Conservation (phyloP, 2,329 filamentous ascomycete genomes). For the Elsinoe batatas region DNA sequence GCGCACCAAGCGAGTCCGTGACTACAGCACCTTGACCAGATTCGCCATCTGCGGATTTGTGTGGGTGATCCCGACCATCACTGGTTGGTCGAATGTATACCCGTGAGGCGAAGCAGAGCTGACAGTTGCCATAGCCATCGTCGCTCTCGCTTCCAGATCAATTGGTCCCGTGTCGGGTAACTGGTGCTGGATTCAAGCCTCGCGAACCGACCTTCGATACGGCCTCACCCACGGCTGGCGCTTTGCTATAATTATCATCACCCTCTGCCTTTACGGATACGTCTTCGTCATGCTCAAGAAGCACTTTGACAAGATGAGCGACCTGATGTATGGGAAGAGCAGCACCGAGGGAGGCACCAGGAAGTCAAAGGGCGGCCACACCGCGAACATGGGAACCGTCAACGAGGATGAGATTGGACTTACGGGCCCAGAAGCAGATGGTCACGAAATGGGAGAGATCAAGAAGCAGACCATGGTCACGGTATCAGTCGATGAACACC, state of each 20-base stretch:
- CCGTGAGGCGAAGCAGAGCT: background rate
- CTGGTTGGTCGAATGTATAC: slow-evolving; percentile 21
- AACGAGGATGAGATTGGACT: slow-evolving; percentile 6
- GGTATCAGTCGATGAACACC: slow-evolving; percentile 10
- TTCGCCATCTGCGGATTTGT: slow-evolving; percentile 29
- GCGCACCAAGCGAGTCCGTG: slow-evolving; percentile 27
- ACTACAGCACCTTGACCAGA: slow-evolving; percentile 23
- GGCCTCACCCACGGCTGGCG: slow-evolving; percentile 39
- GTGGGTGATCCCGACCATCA: slow-evolving; percentile 34
- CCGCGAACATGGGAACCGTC: background rate
- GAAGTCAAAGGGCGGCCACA: background rate
- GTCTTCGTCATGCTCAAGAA: slow-evolving; percentile 31
- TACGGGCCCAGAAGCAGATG: background rate
- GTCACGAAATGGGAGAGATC: background rate
- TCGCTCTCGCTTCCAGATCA: slow-evolving; percentile 23
- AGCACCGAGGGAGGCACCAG: background rate
- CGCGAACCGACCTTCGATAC: slow-evolving; percentile 34
- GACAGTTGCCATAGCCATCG: slow-evolving; percentile 13
- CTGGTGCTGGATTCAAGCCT: slow-evolving; percentile 40
- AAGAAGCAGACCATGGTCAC: background rate
- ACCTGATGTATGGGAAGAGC: background rate
- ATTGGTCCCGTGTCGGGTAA: slow-evolving; percentile 36
- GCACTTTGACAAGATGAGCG: slow-evolving; percentile 15
- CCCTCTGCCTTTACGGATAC: slow-evolving; percentile 35
- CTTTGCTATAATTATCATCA: slow-evolving; percentile 33